A percentile compares a stretch with the other conserved stretches of the same genome.
Evolutionary conservation across 345 rosid species (phyloP).

Genomic region (Eutrema japonicum): DNA sequence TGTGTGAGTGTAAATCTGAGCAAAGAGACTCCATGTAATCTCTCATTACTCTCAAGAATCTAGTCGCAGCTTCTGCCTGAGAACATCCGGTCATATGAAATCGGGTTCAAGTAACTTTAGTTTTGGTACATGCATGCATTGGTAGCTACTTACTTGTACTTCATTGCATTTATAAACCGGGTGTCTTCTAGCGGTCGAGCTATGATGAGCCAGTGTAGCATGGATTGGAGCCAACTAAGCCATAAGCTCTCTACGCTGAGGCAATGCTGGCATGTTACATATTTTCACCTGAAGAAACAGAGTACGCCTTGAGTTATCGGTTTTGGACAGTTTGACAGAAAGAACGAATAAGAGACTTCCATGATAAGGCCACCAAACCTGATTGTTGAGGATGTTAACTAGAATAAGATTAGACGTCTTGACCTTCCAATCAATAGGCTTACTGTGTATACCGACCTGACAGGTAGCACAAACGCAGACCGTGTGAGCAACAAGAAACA

Average conservation of each 20-base stretch:
- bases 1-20: constrained; percentile 75
- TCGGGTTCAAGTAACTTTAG: background rate
- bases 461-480: constrained; percentile 20
- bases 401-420: constrained; percentile 78
- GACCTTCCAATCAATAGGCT: constrained; percentile 76
- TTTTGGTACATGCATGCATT: constrained; percentile 14
- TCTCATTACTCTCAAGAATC: constrained; percentile 75
- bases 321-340: constrained; percentile 2
- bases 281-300: constrained; percentile 47
- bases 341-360: constrained; percentile 17
- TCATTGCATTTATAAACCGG: constrained; percentile 88
- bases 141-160: constrained; percentile 63
- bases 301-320: background rate
- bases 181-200: constrained; percentile 62
- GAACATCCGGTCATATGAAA: background rate
- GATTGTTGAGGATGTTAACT: constrained; percentile 75
- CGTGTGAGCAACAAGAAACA: constrained; percentile 16
- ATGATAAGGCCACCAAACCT: constrained; percentile 53
- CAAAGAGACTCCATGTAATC: constrained; percentile 86
- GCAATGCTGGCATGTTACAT: constrained; percentile 56
- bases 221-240: constrained; percentile 78
- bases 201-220: constrained; percentile 60
- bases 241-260: constrained; percentile 71
- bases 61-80: constrained; percentile 58
- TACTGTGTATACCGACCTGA: constrained; percentile 84